Base-by-base conservation (phyloP, 805 yeast species). In the Saccharomycopsis capsularis region DNA sequence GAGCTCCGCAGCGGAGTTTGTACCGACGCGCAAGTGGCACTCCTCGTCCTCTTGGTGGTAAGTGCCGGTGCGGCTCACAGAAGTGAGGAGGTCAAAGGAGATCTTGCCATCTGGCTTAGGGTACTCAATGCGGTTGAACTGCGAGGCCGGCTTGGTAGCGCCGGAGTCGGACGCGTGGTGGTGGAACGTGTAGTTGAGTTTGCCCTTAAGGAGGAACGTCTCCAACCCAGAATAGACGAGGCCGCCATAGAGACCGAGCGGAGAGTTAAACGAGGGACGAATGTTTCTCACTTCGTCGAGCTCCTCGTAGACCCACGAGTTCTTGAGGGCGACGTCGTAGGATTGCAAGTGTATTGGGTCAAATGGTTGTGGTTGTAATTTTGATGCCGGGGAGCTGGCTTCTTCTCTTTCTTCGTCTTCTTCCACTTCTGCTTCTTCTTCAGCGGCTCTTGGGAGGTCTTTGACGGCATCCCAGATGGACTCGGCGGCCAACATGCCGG, bases 1-100 rank as follows among this genome's bases (percentile, higher is more conserved):
- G 4, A 62, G 25, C 1, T 30, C 49, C 4, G 55, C 59, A 18
- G 55, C 59, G 2, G 63, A 59, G 21, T 60, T 54, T 9, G 75
- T 71, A 9, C 79, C 75, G n/a, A 78, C 59, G 56, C 93, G 69
- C 60, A 93, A 73, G 68, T 93, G 99, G 56, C 93, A 85, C 56
- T 78, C 82, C 68, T 93, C 98, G 64, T 89, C 89, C 60, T 93
- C 98, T 61, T 86, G 90, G 63, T 93, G 99, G 65, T 81, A 83
- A 1, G 99, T 93, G 36, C 98, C 99, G 0, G 99, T 91, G 61
- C 99, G 75, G 15, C 95, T 84, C 6, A 93, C 98, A n/a, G 93
- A 85, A 1, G 99, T 93, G 59, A 90, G 69, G 24, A 93, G 73
- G 65, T 93, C 99, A 65, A 93, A 93, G 0, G 97, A 82, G 44